Base-by-base conservation (phyloP, 306 rosid species). In the Gastrolobium bilobum region DNA sequence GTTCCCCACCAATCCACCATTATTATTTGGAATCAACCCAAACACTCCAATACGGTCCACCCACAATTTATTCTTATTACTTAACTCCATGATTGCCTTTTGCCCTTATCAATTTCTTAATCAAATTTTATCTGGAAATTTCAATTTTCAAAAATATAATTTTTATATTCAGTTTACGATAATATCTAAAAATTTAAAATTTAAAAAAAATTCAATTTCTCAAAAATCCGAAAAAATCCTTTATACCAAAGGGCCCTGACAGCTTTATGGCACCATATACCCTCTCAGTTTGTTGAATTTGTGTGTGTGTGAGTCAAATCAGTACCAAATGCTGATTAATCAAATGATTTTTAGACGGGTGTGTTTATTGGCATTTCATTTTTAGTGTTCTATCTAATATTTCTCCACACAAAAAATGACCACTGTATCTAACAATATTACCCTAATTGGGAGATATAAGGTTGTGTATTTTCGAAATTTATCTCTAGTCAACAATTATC, bases 401-500 rank as follows among this genome's bases (percentile, higher is more conserved):
- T 20, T 20, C 26, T 20, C 26, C 26, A 20, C 26, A 20, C 26
- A 20, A 1, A 20, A 20, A 20, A 20, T 20, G 26, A 20, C 26
- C 0, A 20, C 26, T 20, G 26, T 20, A 20, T 20, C 26, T 20
- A 20, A 20, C 26, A 20, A 20, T 20, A 20, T 43, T 46, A n/a
- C 0, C n/a, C 51, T 9, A 46, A 46, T n/a, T 46, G n/a, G 4
- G n/a, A 46, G 51, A 46, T 10, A 46, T 6, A 46, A 46, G 51
- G 1, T 10, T 10, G 51, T 10, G 8, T 46, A 9, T 10, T n/a
- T 50, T 50, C 30, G 2, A 51, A 14, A 51, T 14, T 20, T 4
- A 20, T 54, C 61, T 59, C 65, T 59, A 59, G 20, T 10, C 26
- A 34, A 60, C 44, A 60, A 57, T 57, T 15, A 30, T 57, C 63